Evolutionary conservation across 1,284 basidiomycete species (phyloP), one percentile per base, ranked within the genome.

Genomic region (Heterobasidion parviporum): DNA sequence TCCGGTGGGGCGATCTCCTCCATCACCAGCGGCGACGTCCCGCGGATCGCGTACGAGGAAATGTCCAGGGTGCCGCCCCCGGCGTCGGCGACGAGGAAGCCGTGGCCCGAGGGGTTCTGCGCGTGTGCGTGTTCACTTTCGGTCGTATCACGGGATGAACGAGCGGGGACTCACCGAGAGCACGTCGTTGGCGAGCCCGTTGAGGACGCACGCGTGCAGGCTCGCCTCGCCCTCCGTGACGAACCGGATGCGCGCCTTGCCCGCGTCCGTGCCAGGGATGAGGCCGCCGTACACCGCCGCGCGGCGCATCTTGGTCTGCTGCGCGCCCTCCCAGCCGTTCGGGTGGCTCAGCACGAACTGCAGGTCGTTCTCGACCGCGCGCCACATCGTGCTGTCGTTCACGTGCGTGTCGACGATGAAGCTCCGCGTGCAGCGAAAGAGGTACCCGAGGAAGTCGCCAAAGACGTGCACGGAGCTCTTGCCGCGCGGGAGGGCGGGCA

Each of bases 221-320:
- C 85, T 88, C 0, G 87, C 87, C 69, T 90, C 87, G 53, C 87
- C 87, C 65, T 89, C 88, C 1, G 86, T 89, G 43, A 90, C 87
- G 61, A 90, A 89, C 35, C 83, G 73, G 61, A 90, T 86, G 53
- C 84, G 73, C 0, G 85, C 78, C 59, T 80, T 81, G 4, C 84
- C 86, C 56, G 80, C 82, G 61, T 83, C 82, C 1, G 83, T 86
- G 65, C 88, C 83, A 1, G 84, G 80, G 33, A 90, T 82, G 35
- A 90, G 67, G 10, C 79, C 79, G 6, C 83, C 87, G 60, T 80
- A 77, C 9, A 85, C 76, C 0, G 87, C 86, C 0, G 80, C 81
- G 55, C 83, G 74, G 55, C 87, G 78, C 83, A 89, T 87, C 67
- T 81, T 83, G 41, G 82, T 81, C 65, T 90, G 88, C 63, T 89